phyloP scores from a whole-genome alignment of 176 grass and related monocot genomes.

The Olyra latifolia region DNA sequence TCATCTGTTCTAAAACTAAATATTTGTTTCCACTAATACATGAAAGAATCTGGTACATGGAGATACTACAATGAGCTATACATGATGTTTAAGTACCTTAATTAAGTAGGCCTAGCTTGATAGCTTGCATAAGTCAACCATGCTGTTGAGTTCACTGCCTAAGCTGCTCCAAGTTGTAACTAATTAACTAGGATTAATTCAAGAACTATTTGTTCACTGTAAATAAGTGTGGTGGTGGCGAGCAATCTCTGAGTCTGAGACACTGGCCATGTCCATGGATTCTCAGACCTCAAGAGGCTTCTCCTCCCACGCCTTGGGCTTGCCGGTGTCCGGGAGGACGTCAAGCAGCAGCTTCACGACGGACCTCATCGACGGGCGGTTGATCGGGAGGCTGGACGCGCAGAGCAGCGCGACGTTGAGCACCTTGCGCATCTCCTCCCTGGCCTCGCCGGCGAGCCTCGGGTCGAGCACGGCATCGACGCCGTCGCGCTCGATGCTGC shows the following conservation, averaged over 20 bases:
- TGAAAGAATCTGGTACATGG: not conserved
- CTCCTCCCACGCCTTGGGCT: constrained; percentile 25
- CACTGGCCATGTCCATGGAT: not conserved
- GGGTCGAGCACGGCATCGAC: constrained; percentile 56
- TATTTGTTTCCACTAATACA: not conserved
- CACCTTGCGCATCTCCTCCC: constrained; percentile 52
- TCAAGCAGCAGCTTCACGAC: constrained; percentile 64
- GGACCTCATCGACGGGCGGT: constrained; percentile 64
- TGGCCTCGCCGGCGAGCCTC: constrained; percentile 40
- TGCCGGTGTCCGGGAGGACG: constrained; percentile 29
- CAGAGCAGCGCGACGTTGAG: constrained; percentile 72
- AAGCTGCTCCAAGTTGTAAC: not conserved
- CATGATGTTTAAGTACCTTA: not conserved
- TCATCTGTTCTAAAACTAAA: constrained; percentile 4
- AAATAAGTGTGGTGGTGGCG: not conserved
- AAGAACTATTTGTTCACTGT: not conserved
- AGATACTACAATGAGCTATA: not conserved
- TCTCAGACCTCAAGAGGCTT: constrained; percentile 19
- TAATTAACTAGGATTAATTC: not conserved
- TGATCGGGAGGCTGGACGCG: constrained; percentile 60
- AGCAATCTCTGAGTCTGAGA: not conserved
- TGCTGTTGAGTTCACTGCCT: not conserved
- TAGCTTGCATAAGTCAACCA: not conserved
- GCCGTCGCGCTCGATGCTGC: constrained; percentile 41
- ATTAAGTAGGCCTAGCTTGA: not conserved